phyloP scores from a whole-genome alignment of 768 basidiomycete species.

The Botryobasidium botryosum region DNA sequence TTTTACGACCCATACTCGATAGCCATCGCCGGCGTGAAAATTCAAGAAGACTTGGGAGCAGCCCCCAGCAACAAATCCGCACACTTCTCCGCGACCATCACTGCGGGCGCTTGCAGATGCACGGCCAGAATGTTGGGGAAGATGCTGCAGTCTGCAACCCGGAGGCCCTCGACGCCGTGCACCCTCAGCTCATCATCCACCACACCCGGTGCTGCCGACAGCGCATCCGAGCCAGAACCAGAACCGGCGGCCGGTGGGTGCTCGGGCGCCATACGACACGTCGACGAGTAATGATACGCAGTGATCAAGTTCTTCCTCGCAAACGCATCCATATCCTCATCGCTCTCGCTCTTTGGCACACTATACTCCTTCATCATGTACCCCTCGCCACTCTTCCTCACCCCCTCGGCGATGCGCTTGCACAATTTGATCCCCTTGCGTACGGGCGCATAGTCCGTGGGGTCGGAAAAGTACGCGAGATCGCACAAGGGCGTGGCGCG shows the following conservation, averaged over 20 bases:
- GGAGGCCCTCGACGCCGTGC: constrained; percentile 3
- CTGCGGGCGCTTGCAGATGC: constrained; percentile 1
- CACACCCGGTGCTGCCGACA: no score
- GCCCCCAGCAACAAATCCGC: neutral
- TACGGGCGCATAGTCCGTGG: neutral
- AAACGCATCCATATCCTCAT: constrained; percentile 7
- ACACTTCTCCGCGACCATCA: constrained; percentile 2
- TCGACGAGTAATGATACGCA: constrained; percentile 5
- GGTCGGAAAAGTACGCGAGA: constrained; percentile 7
- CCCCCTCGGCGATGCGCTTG: constrained; percentile 2
- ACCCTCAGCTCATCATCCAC: constrained; percentile 6
- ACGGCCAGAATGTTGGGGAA: constrained; percentile 5
- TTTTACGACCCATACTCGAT: no score
- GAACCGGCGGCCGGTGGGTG: constrained; percentile 1
- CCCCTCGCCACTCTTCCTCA: constrained; percentile 2
- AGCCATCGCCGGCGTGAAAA: no score
- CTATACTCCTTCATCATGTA: neutral
- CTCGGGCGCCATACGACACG: constrained; percentile 7
- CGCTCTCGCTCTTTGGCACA: neutral
- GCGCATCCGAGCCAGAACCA: no score
- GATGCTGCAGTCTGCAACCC: constrained; percentile 5
- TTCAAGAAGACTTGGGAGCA: no score
- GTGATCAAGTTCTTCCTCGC: constrained; percentile 3
- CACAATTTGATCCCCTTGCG: neutral
- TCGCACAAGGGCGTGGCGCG: constrained; percentile 7